These are phyloP conservation scores for Heliamphora pulchella DNA, from an alignment of 179 eudicot genomes.

Conservation along the genomic window DNA sequence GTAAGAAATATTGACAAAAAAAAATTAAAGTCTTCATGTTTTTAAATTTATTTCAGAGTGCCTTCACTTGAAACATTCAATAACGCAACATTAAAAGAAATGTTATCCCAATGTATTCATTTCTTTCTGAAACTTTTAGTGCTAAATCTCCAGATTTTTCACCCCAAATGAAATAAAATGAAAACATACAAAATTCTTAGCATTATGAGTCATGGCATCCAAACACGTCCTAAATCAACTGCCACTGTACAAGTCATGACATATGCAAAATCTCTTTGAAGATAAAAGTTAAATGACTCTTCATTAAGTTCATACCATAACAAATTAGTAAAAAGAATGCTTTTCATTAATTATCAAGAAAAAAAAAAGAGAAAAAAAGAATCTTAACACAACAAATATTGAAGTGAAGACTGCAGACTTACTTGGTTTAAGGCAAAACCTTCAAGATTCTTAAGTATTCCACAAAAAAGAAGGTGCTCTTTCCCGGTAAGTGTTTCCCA, in stretches of 20 bases:
- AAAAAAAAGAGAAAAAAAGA: background rate
- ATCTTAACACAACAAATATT: background rate
- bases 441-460: slow-evolving; percentile 85
- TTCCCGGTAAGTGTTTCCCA: slow-evolving; percentile 91
- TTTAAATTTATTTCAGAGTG: too few species aligned
- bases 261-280: background rate
- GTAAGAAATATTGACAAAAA: too few species aligned
- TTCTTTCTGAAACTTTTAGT: too few species aligned
- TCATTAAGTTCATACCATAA: background rate
- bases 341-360: too few species aligned
- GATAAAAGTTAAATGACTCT: background rate
- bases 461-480: slow-evolving; percentile 88
- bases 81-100: too few species aligned
- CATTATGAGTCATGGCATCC: background rate
- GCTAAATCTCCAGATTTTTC: too few species aligned
- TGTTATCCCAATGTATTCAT: too few species aligned
- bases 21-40: too few species aligned
- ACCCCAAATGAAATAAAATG: too few species aligned
- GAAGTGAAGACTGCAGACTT: slow-evolving; percentile 21
- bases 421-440: slow-evolving; percentile 62
- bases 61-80: too few species aligned
- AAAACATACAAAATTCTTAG: too few species aligned
- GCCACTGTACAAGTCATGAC: background rate
- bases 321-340: too few species aligned
- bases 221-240: background rate